Base-by-base conservation (phyloP, 208 protist species). In the Angomonas ambiguus region DNA sequence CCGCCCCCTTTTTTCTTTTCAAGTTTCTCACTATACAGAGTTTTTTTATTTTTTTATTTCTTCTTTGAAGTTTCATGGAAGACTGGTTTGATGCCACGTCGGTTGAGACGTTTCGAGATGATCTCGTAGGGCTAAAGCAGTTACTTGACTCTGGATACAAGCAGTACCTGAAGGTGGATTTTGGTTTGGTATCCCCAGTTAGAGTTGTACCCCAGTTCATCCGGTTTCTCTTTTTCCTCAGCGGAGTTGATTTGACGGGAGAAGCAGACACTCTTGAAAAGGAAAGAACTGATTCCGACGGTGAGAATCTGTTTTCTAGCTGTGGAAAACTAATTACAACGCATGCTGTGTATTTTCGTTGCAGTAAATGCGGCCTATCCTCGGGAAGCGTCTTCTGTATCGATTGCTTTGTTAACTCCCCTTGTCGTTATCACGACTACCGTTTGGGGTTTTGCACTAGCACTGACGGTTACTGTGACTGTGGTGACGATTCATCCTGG, bases 401-500 rank as follows among this genome's bases (percentile, higher is more conserved):
- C 8, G 45, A 53, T 27, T 53, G 45, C 16, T 22, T 53, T 53
- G 10, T 53, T n/a, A 13, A 53, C 45, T 53, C 45, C 45, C 45
- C 45, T 8, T 53, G 45, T 24, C 45, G 45, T n/a, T 20, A 53
- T 20, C 45, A 53, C 16, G 20, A 53, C 45, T 53, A 53, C 16
- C 20, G 8, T n/a, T 53, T 53, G 5, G 20, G 18, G 45, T 53
- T 53, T n/a, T 53, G 45, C 24, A 24, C 4, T 5, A 24, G 24
- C 45, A 53, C 13, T n/a, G 24, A n/a, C 24, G 45, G 45, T 20
- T 53, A 53, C 20, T 53, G 45, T 53, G 45, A 53, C 45, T 53
- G 45, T 20, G 45, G 45, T 24, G 45, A 53, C 20, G 45, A 5
- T 53, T 53, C 45, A 5, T 13, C 45, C 10, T 53, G 45, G 45